Evolutionary conservation across 192 early-diverging fungal genomes (phyloP).

Genomic region (Funneliformis geosporum): DNA sequence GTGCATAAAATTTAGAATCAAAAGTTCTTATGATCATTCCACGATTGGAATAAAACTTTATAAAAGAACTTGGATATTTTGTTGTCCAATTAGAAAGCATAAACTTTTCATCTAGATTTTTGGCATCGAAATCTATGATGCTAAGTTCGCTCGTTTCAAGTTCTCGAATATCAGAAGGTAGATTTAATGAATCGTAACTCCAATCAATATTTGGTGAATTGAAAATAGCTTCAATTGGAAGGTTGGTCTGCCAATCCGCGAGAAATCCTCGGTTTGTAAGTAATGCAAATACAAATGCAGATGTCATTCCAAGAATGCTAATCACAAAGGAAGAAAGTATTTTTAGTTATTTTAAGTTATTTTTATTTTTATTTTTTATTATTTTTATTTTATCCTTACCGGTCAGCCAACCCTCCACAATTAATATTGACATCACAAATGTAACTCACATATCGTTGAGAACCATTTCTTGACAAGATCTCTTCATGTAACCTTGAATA

Average conservation of each 20-base stretch:
- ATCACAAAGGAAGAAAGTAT: not conserved
- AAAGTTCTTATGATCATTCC: slow-evolving; percentile 47
- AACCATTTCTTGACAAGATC: slow-evolving; percentile 15
- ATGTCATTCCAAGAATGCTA: slow-evolving; percentile 45
- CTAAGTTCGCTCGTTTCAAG: not conserved
- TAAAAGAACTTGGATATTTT: slow-evolving; percentile 28
- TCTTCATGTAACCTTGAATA: slow-evolving; percentile 40
- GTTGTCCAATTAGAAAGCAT: slow-evolving; percentile 19
- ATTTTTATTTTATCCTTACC: slow-evolving; percentile 36
- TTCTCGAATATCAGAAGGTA: not conserved
- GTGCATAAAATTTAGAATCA: slow-evolving; percentile 38
- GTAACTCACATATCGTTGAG: slow-evolving; percentile 40
- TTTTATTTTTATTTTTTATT: not conserved
- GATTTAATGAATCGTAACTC: slow-evolving; percentile 35
- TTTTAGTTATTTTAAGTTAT: not conserved
- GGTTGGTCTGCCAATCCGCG: slow-evolving; percentile 42
- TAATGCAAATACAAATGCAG: slow-evolving; percentile 48
- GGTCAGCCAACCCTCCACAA: slow-evolving; percentile 52
- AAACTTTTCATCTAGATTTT: slow-evolving; percentile 23
- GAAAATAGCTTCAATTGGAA: slow-evolving; percentile 44
- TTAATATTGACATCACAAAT: slow-evolving; percentile 42
- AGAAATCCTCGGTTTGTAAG: slow-evolving; percentile 45
- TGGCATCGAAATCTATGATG: slow-evolving; percentile 2
- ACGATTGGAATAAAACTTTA: slow-evolving; percentile 45
- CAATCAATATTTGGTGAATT: slow-evolving; percentile 47